phyloP scores from a whole-genome alignment of 441 rosid species.

The Erodium trifolium region DNA sequence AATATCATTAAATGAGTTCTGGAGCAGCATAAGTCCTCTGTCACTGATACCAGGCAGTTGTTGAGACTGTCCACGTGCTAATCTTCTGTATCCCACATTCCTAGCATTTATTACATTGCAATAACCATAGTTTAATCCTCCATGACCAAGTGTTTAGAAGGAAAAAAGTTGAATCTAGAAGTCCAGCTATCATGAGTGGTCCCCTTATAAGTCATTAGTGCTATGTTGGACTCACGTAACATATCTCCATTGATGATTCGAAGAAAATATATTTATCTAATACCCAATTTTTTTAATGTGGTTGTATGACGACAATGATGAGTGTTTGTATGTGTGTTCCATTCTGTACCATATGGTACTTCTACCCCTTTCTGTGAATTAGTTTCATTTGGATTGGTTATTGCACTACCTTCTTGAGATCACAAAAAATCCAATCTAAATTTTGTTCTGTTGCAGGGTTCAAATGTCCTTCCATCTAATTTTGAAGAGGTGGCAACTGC shows the following conservation, averaged over 20 bases:
- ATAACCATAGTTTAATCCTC: background rate
- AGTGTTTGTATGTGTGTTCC: background rate
- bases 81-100: conserved; percentile 5
- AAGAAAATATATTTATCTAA: conserved; percentile 6
- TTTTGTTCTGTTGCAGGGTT: conserved; percentile 34
- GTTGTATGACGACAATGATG: background rate
- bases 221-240: background rate
- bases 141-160: conserved; percentile 6
- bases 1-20: background rate
- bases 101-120: background rate
- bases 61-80: background rate
- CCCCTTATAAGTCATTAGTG: background rate
- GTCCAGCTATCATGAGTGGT: conserved; percentile 5
- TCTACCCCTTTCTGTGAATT: background rate
- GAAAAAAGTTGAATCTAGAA: background rate
- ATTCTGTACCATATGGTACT: background rate
- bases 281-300: background rate
- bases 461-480: conserved; percentile 62
- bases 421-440: conserved; percentile 5
- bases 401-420: background rate
- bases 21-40: background rate
- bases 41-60: background rate
- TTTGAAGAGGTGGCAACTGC: conserved; percentile 77
- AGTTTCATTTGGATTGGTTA: background rate
- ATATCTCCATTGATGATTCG: background rate